A percentile compares a stretch with the other conserved stretches of the same genome.
Conservation (phyloP, 1,284 basidiomycete species). For the Fomitiporia mediterranea region DNA sequence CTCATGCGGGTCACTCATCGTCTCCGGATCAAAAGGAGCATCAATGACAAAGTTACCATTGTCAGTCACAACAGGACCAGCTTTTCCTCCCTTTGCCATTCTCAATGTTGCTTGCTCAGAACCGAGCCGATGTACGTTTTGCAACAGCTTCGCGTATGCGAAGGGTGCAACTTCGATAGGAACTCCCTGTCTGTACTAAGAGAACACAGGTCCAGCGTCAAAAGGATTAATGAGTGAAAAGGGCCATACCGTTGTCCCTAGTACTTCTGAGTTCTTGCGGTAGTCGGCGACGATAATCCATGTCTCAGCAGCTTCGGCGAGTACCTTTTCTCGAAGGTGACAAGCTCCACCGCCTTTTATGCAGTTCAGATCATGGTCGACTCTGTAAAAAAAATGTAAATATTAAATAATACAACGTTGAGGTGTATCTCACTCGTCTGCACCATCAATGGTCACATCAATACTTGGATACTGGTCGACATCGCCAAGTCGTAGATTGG, state of each 20-base stretch:
- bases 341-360: conserved; percentile 99
- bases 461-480: conserved; percentile 87
- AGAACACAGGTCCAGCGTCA: neutral
- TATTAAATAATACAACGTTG: neutral
- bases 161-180: conserved; percentile 97
- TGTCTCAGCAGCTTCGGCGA: conserved; percentile 93
- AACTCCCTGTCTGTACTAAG: conserved; percentile 82
- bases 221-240: neutral
- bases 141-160: conserved; percentile 85
- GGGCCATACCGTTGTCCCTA: conserved; percentile 75
- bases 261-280: conserved; percentile 81
- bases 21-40: conserved; percentile 73
- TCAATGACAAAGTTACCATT: conserved; percentile 97
- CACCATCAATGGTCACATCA: conserved; percentile 96
- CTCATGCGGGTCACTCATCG: conserved; percentile 65
- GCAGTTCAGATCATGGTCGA: conserved; percentile 84
- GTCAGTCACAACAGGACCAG: conserved; percentile 93
- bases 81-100: conserved; percentile 74
- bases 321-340: conserved; percentile 94
- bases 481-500: conserved; percentile 82
- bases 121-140: conserved; percentile 60
- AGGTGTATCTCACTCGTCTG: conserved; percentile 74
- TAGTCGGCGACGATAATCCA: conserved; percentile 96
- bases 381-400: conserved; percentile 43
- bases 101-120: conserved; percentile 67